These are phyloP conservation scores for Ceraceosorus bombacis DNA, from an alignment of 1,284 basidiomycete species.

Conservation along the genomic window DNA sequence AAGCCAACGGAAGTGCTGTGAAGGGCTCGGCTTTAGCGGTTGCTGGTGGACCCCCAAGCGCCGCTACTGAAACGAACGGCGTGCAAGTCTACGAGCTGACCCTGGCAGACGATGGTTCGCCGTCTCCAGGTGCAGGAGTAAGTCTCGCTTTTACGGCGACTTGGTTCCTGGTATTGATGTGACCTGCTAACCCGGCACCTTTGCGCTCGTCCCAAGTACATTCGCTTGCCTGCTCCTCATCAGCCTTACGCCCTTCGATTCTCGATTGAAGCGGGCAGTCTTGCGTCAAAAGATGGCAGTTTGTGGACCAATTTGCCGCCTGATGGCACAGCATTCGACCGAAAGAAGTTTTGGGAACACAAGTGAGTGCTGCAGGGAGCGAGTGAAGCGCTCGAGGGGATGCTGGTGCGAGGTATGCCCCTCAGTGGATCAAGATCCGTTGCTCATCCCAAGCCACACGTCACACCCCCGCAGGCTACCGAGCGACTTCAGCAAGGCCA, in stretches of 20 bases:
- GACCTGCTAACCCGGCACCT: neutral
- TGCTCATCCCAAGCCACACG: neutral
- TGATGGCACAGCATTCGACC: constrained; percentile 63
- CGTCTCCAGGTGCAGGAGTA: constrained; percentile 23
- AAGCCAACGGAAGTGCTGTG: no score
- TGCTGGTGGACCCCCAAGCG: no score
- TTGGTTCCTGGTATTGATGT: neutral
- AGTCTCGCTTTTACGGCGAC: neutral
- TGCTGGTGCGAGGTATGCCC: neutral
- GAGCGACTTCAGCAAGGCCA: constrained; percentile 15
- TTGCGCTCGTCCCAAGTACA: constrained; percentile 16
- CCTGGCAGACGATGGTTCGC: constrained; percentile 38
- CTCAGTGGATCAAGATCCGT: neutral
- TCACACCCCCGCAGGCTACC: constrained; percentile 9
- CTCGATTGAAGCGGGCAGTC: constrained; percentile 31
- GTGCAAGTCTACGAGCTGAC: constrained; percentile 31
- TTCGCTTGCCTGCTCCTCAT: constrained; percentile 34
- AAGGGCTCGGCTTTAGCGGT: no score
- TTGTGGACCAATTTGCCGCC: constrained; percentile 36
- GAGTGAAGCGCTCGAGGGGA: neutral
- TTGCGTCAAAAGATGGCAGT: constrained; percentile 26
- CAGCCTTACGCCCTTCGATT: constrained; percentile 37
- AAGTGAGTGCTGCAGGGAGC: constrained; percentile 55
- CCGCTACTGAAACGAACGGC: no score
- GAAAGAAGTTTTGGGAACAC: constrained; percentile 67